Conservation (phyloP, 1,139 yeast genomes). For the Pneumocystis jirovecii region DNA sequence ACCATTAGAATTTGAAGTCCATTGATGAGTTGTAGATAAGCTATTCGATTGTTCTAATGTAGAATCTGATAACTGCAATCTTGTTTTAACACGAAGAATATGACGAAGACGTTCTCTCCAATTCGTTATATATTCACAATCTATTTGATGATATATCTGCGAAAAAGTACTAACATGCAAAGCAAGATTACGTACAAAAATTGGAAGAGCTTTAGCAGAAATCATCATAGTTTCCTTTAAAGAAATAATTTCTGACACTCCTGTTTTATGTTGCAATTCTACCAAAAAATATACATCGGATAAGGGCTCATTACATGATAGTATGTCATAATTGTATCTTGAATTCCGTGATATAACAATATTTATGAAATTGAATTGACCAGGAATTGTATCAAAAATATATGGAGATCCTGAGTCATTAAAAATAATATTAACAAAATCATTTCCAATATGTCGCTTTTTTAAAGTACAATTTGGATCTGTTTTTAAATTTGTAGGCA, state of each 20-base stretch:
- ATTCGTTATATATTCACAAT: constrained; percentile 38
- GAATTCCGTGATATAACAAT: constrained; percentile 37
- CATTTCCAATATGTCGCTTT: constrained; percentile 76
- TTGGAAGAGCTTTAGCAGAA: constrained; percentile 43
- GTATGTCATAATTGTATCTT: constrained; percentile 4
- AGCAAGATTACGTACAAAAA: constrained; percentile 51
- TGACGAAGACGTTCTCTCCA: constrained; percentile 59
- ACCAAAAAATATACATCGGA: constrained; percentile 13
- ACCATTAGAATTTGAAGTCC: background rate
- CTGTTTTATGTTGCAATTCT: constrained; percentile 29
- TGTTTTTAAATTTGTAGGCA: constrained; percentile 34
- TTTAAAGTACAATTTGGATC: constrained; percentile 41
- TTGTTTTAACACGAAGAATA: constrained; percentile 21
- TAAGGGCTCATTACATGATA: constrained; percentile 1
- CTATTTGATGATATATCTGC: constrained; percentile 47
- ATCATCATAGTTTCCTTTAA: constrained; percentile 62
- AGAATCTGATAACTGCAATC: background rate
- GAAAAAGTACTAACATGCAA: constrained; percentile 60
- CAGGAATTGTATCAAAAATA: constrained; percentile 53
- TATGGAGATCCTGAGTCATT: constrained; percentile 57
- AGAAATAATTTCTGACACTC: constrained; percentile 64
- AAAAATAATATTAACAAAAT: constrained; percentile 64
- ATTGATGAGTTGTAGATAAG: background rate
- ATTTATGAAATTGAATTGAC: constrained; percentile 72
- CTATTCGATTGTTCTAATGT: background rate